Conservation (phyloP, 2,329 filamentous ascomycete genomes). For the Microsporum ferrugineum region DNA sequence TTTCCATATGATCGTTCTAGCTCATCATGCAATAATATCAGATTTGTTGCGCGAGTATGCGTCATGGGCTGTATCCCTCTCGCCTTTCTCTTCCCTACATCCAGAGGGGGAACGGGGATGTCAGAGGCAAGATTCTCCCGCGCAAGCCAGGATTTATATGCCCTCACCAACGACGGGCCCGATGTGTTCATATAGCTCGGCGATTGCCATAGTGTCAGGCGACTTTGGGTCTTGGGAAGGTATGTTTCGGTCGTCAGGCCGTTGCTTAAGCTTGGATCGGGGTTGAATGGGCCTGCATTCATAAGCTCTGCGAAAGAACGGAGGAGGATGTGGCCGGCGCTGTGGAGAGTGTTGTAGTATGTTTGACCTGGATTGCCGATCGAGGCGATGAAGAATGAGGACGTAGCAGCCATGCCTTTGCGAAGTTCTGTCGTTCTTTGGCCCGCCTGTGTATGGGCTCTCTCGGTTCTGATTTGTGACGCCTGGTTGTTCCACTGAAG, state of each 20-base stretch:
- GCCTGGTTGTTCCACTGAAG: too few species aligned
- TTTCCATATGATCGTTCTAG: constrained; percentile 61
- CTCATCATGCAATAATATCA: constrained; percentile 84
- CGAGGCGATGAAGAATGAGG: constrained; percentile 60
- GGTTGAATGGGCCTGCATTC: constrained; percentile 37
- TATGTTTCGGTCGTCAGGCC: constrained; percentile 44
- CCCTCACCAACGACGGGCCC: constrained; percentile 56
- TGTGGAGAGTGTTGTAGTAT: constrained; percentile 72
- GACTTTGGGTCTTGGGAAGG: constrained; percentile 33
- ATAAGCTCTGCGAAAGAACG: constrained; percentile 46
- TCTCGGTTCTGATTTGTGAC: too few species aligned
- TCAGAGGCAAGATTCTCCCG: neutral
- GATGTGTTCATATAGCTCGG: constrained; percentile 74
- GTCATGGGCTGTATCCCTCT: constrained; percentile 9
- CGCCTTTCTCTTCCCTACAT: constrained; percentile 16
- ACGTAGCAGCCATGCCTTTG: neutral
- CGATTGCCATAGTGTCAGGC: constrained; percentile 61
- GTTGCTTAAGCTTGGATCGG: constrained; percentile 34
- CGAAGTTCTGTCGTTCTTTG: neutral
- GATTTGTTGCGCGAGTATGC: constrained; percentile 23
- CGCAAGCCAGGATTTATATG: constrained; percentile 45
- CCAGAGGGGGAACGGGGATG: constrained; percentile 5
- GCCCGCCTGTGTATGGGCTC: neutral
- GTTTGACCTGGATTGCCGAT: constrained; percentile 67
- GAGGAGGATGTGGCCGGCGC: constrained; percentile 71